Evolutionary conservation across 108 stramenopile genomes (phyloP), one percentile per base, ranked within the genome.

Genomic region (Nitzschia sp.): DNA sequence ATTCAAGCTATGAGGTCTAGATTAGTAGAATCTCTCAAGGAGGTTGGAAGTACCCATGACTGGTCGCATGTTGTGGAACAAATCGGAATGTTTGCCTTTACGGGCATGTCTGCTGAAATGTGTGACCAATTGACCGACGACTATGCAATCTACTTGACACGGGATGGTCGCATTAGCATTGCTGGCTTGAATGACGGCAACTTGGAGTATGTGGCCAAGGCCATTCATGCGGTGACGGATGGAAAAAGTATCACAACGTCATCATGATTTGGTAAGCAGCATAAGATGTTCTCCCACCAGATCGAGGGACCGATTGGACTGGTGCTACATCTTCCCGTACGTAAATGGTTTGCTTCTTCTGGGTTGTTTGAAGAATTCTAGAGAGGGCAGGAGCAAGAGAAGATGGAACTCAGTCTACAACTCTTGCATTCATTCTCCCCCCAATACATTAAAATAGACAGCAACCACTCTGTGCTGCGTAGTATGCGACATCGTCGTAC

Each of bases 21-120:
- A 60, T 82, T 99, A 64, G 87, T 94, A 35, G 64, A 78, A 34
- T 79, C 86, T 17, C 77, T 99, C 70, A 83, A 85, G 45, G 88
- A 79, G 33, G 89, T 77, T 19, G 95, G 97, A 46, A 87, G 88
- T 55, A 71, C 75, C 0, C 93, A 90, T 70, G 84, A 95, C 68
- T 99, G 99, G 99, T 79, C 80, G 49, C 99, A 99, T 82, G 87
- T 99, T 26, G 94, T 95, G 1, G 70, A 88, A 49, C 98, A 99
- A 82, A 98, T 98, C 77, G 99, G 99, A 45, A 99, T 99, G 99
- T 99, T 99, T 88, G 97, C 97, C 71, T 99, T 76, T 77, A 96
- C 94, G 17, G 98, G 99, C 49, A 92, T 99, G 85, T 88, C 79
- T 6, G 24, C 78, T 31, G 98, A 96, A 30, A 95, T 97, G 96